Base-by-base conservation (phyloP, 73 alveolate species). In the Paramecium caudatum region DNA sequence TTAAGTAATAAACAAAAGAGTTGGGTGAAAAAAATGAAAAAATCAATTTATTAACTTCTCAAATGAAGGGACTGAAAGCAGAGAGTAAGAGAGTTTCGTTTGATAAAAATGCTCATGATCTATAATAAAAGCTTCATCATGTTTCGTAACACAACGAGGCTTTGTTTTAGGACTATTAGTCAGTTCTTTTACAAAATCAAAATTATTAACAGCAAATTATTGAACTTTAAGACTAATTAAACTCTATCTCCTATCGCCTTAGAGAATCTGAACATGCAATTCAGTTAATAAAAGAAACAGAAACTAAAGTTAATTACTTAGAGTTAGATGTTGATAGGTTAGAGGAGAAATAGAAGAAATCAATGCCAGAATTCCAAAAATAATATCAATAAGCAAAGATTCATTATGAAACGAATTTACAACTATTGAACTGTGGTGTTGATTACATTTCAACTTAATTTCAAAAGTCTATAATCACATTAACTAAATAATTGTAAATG, bases 261-360 rank as follows among this genome's bases (percentile, higher is more conserved):
- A 65, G 83, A 65, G 83, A 65, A 15, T 65, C 83, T 12, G 83
- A 65, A 65, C 34, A 65, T 32, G 83, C 83, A 65, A 65, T 65
- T n/a, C 5, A 33, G 34, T 65, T 65, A 12, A 65, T 65, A 17
- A 65, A 65, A 36, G 47, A 65, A 9, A 65, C 83, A 33, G 83
- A 65, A 33, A 65, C 83, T 3, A 65, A 65, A 65, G 83, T 65
- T 13, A 65, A 65, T 12, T 30, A 33, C 19, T 15, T 65, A n/a
- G 83, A 65, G 34, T 65, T 33, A 33, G 49, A 65, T 36, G 13
- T 65, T 3, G 83, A 65, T 65, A 65, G 83, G 34, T 15, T 65
- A 13, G 83, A 65, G 8, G 47, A 65, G 34, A 33, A 65, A 13
- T 16, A 65, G 2, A 30, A 36, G 17, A 65, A 36, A 13, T 65